Evolutionary conservation across 495 filamentous ascomycete species (phyloP).

Genomic region (Aspergillus diversus): DNA sequence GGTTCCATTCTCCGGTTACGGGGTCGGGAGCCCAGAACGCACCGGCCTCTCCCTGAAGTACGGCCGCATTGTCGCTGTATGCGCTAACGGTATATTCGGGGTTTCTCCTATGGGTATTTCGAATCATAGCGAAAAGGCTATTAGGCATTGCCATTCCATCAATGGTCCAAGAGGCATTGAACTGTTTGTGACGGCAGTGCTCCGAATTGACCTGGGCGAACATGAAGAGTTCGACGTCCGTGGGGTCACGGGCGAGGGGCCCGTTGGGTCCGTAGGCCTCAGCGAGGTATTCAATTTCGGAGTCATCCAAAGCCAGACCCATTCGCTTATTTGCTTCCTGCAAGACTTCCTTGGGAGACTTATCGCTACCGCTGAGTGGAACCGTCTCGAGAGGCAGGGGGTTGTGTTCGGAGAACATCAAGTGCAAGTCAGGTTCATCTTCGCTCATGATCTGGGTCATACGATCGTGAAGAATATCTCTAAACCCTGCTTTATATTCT

Average conservation of each 20-base stretch:
- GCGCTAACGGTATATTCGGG: conserved; percentile 85
- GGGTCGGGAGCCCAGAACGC: conserved; percentile 85
- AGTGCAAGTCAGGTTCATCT: conserved; percentile 64
- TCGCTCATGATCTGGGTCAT: conserved; percentile 84
- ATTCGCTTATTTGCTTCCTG: conserved; percentile 79
- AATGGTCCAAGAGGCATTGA: conserved; percentile 98
- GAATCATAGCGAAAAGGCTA: conserved; percentile 92
- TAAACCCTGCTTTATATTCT: conserved; percentile 57
- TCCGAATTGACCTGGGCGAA: conserved; percentile 86
- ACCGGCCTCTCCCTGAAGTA: conserved; percentile 75
- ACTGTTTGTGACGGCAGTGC: conserved; percentile 74
- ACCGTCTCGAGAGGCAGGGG: conserved; percentile 73
- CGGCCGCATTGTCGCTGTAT: conserved; percentile 96
- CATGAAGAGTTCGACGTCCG: conserved; percentile 97
- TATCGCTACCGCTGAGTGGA: conserved; percentile 63
- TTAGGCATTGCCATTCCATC: conserved; percentile 78
- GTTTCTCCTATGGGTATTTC: conserved; percentile 82
- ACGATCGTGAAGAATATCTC: conserved; percentile 80
- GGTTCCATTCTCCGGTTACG: conserved; percentile 82
- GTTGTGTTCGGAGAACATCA: conserved; percentile 78
- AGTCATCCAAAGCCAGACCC: conserved; percentile 83
- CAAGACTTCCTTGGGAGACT: conserved; percentile 69
- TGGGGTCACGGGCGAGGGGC: conserved; percentile 67
- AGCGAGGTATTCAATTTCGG: conserved; percentile 92
- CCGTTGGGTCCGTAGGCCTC: conserved; percentile 77